These are phyloP conservation scores for Phytophthora sp. DNA, from an alignment of 352 stramenopile genomes.

Conservation along the genomic window DNA sequence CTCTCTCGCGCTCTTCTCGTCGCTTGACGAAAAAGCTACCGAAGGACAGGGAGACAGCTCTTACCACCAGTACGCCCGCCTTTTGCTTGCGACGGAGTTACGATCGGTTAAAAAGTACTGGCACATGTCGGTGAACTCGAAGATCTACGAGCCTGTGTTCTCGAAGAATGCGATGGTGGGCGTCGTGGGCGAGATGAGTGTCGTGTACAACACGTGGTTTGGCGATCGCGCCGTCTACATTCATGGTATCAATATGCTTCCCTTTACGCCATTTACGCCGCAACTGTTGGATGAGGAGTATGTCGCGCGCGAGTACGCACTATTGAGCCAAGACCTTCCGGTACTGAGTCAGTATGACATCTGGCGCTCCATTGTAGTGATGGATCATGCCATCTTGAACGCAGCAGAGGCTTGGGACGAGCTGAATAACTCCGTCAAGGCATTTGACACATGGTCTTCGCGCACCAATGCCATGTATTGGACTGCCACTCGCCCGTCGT, in stretches of 20 bases:
- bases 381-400: conserved; percentile 80
- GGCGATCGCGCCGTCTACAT: conserved; percentile 72
- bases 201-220: conserved; percentile 89
- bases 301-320: conserved; percentile 59
- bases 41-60: conserved; percentile 37
- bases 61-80: conserved; percentile 87
- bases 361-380: conserved; percentile 75
- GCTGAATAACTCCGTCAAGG: conserved; percentile 50
- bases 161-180: conserved; percentile 82
- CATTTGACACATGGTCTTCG: conserved; percentile 81
- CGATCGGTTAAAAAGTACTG: conserved; percentile 96
- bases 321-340: conserved; percentile 54
- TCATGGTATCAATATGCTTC: conserved; percentile 87
- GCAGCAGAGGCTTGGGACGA: conserved; percentile 64
- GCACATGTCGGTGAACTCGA: conserved; percentile 90
- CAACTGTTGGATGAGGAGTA: conserved; percentile 66
- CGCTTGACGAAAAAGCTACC: conserved; percentile 51
- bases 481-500: conserved; percentile 75
- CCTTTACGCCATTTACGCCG: conserved; percentile 77
- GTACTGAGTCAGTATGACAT: conserved; percentile 54
- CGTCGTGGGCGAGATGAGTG: conserved; percentile 77
- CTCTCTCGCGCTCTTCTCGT: conserved; percentile 88
- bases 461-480: conserved; percentile 76
- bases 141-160: conserved; percentile 81
- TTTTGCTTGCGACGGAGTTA: conserved; percentile 93